Conservation (phyloP, 1,284 basidiomycete genomes). For the Quambalaria eucalypti region DNA sequence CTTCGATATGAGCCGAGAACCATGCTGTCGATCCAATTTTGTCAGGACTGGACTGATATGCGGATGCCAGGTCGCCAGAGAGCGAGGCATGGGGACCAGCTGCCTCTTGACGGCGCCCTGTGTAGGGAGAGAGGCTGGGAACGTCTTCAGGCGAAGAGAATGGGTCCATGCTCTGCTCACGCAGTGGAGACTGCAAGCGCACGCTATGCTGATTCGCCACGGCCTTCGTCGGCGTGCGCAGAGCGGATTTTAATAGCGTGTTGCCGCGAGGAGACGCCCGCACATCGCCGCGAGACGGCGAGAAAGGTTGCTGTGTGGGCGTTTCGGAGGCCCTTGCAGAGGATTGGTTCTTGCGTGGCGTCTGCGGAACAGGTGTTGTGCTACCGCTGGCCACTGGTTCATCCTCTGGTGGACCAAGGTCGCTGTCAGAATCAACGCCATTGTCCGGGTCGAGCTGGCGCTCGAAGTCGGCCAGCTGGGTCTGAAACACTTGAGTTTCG, state of each 20-base stretch:
- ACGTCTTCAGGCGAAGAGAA: too few species aligned
- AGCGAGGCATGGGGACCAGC: too few species aligned
- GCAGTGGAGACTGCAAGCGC: background rate
- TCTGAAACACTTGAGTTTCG: slow-evolving; percentile 41
- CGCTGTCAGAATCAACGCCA: slow-evolving; percentile 13
- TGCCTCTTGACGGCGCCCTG: too few species aligned
- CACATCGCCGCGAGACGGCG: too few species aligned
- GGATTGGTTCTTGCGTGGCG: background rate
- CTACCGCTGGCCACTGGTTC: background rate
- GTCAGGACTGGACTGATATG: too few species aligned
- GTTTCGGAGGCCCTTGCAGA: too few species aligned
- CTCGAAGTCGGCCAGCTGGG: slow-evolving; percentile 24
- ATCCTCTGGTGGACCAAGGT: background rate
- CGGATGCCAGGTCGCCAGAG: too few species aligned
- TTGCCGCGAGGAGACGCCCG: too few species aligned
- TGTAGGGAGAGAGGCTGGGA: too few species aligned
- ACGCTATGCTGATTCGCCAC: background rate
- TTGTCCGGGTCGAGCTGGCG: slow-evolving; percentile 31
- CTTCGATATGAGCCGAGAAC: background rate
- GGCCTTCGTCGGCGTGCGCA: background rate
- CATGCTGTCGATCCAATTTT: background rate
- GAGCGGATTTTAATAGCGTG: background rate
- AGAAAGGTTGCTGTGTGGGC: too few species aligned
- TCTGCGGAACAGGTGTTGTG: background rate
- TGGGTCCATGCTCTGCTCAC: background rate